These are phyloP conservation scores for Paramyrothecium roridum DNA, from an alignment of 2,329 filamentous ascomycete genomes.

Conservation along the genomic window DNA sequence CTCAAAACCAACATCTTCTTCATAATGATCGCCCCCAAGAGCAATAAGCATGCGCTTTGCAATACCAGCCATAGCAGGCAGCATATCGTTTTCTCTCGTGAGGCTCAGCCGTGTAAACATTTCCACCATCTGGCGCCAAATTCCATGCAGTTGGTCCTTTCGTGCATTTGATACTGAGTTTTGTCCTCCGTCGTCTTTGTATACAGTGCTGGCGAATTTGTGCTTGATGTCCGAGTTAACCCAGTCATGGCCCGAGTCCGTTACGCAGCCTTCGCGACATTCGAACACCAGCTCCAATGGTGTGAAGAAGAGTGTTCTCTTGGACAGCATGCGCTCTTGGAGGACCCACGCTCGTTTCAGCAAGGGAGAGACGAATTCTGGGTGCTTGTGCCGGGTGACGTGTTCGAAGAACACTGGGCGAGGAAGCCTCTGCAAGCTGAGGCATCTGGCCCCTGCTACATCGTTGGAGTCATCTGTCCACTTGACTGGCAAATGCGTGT, in stretches of 20 bases:
- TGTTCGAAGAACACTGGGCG: neutral
- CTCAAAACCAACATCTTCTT: neutral
- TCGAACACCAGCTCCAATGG: neutral
- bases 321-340: neutral
- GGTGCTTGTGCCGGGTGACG: neutral
- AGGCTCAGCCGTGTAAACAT: neutral
- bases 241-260: neutral
- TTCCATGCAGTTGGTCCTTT: neutral
- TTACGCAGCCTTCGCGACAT: neutral
- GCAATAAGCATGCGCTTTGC: neutral
- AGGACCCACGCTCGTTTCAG: neutral
- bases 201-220: neutral
- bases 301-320: neutral
- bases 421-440: neutral
- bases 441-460: neutral
- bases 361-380: neutral
- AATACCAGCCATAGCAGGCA: neutral
- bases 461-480: neutral
- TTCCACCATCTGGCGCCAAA: neutral
- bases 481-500: neutral
- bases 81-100: neutral
- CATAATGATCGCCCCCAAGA: neutral
- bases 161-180: neutral
- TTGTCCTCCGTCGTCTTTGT: neutral
- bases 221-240: neutral